Evolutionary conservation across 1,139 yeast genomes (phyloP).

Genomic region (Suhomyces yuchorum): DNA sequence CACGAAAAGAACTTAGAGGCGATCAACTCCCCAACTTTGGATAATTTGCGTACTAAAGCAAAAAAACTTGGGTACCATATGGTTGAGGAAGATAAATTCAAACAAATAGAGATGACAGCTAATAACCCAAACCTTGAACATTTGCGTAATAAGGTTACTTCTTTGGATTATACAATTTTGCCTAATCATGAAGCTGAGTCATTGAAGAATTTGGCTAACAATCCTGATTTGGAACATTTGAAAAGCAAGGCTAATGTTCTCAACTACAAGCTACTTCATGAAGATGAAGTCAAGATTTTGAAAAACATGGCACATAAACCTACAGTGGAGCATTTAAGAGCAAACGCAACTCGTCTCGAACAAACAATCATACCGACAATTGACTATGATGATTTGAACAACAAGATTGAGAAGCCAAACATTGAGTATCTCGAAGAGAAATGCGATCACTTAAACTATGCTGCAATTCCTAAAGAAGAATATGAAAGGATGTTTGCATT

Average conservation of each 20-base stretch:
- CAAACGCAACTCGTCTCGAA: slow-evolving; percentile 17
- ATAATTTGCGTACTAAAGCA: slow-evolving; percentile 22
- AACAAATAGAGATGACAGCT: slow-evolving; percentile 14
- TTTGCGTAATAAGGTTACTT: slow-evolving; percentile 18
- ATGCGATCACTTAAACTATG: slow-evolving; percentile 11
- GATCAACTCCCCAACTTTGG: slow-evolving; percentile 24
- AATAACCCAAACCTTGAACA: slow-evolving; percentile 26
- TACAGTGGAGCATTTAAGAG: slow-evolving; percentile 26
- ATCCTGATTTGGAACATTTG: slow-evolving; percentile 24
- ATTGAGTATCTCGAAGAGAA: slow-evolving; percentile 17
- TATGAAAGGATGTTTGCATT: slow-evolving; percentile 17
- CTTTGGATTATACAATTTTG: slow-evolving; percentile 20
- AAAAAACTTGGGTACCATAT: slow-evolving; percentile 20
- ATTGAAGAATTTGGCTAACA: slow-evolving; percentile 16
- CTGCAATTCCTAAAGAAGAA: slow-evolving; percentile 10
- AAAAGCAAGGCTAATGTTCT: slow-evolving; percentile 24
- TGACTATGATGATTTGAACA: slow-evolving; percentile 17
- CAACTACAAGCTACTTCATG: slow-evolving; percentile 18
- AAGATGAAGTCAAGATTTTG: slow-evolving; percentile 17
- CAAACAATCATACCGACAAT: slow-evolving; percentile 22
- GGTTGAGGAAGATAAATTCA: slow-evolving; percentile 15
- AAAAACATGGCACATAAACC: slow-evolving; percentile 27
- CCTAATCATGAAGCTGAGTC: slow-evolving; percentile 18
- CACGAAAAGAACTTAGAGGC: slow-evolving; percentile 4
- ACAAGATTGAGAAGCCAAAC: slow-evolving; percentile 18